Evolutionary conservation across 805 yeast species (phyloP).

Genomic region (Millerago galiae): DNA sequence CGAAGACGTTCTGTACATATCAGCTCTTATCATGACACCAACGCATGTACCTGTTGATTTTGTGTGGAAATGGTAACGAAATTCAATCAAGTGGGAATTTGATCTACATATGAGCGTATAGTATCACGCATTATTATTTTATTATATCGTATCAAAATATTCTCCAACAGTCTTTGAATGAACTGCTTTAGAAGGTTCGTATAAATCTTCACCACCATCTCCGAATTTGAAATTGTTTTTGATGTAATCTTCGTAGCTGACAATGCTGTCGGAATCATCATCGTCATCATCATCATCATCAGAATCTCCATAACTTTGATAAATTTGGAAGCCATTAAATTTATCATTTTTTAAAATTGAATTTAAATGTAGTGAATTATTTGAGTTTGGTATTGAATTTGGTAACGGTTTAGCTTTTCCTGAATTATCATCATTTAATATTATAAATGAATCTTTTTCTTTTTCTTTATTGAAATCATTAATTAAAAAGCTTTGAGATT

Average conservation of each 20-base stretch:
- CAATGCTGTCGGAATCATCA: constrained; percentile 8
- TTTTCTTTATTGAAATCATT: constrained; percentile 1
- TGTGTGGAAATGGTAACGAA: too few relatives aligned
- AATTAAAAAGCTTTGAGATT: not conserved
- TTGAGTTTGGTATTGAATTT: constrained; percentile 8
- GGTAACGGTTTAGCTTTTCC: not conserved
- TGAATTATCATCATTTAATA: constrained; percentile 1
- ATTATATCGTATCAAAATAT: not conserved
- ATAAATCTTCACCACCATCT: constrained; percentile 19
- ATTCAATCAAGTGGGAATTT: too few relatives aligned
- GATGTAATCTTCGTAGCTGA: constrained; percentile 3
- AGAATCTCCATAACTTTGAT: constrained; percentile 18
- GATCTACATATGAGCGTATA: too few relatives aligned
- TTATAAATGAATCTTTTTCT: constrained; percentile 5
- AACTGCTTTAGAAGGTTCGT: constrained; percentile 3
- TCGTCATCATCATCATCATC: constrained; percentile 15
- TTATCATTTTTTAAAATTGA: constrained; percentile 18
- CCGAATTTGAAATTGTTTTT: constrained; percentile 12
- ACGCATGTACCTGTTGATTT: too few relatives aligned
- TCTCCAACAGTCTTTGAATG: not conserved
- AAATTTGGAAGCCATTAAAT: constrained; percentile 21
- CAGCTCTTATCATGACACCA: too few relatives aligned
- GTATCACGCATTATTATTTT: too few relatives aligned
- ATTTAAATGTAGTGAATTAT: constrained; percentile 19
- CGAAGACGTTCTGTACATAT: too few relatives aligned